Evolutionary conservation across 129 eudicot species (phyloP).

Genomic region (Rutidosis leptorrhynchoides): DNA sequence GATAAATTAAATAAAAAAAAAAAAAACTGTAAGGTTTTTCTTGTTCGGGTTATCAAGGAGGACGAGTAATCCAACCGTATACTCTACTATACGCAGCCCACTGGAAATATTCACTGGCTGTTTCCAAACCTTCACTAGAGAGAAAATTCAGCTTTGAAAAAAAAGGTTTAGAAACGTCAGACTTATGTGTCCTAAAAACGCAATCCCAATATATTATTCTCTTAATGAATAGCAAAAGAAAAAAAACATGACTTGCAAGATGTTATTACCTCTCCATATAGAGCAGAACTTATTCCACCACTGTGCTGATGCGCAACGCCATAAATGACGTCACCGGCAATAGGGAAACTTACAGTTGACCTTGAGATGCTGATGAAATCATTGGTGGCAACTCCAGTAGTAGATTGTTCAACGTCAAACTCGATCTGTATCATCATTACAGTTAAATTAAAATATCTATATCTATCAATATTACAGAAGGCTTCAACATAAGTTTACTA

Average conservation of each 20-base stretch:
- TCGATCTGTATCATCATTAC: conserved; percentile 46
- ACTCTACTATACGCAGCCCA: too few species aligned
- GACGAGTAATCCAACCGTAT: too few species aligned
- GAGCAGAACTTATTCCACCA: conserved; percentile 65
- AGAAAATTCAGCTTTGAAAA: too few species aligned
- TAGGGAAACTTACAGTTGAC: conserved; percentile 41
- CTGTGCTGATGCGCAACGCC: conserved; percentile 77
- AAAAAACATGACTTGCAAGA: too few species aligned
- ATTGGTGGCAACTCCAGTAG: conserved; percentile 28
- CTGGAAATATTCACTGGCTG: too few species aligned
- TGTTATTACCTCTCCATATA: conserved; percentile 57
- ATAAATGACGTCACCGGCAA: conserved; percentile 66
- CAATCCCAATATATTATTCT: conserved; percentile 46
- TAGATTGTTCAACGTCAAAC: conserved; percentile 44
- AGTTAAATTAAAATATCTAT: too few species aligned
- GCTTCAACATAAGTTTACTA: neutral
- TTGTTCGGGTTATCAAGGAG: too few species aligned
- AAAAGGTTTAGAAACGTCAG: too few species aligned
- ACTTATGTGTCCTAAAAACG: conserved; percentile 45
- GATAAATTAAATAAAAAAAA: too few species aligned
- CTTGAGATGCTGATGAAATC: conserved; percentile 40
- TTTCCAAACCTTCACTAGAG: too few species aligned
- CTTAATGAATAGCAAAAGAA: neutral
- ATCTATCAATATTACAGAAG: neutral
- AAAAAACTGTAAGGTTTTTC: too few species aligned